Base-by-base conservation (phyloP, 352 stramenopile species). In the Phytophthora cactorum region DNA sequence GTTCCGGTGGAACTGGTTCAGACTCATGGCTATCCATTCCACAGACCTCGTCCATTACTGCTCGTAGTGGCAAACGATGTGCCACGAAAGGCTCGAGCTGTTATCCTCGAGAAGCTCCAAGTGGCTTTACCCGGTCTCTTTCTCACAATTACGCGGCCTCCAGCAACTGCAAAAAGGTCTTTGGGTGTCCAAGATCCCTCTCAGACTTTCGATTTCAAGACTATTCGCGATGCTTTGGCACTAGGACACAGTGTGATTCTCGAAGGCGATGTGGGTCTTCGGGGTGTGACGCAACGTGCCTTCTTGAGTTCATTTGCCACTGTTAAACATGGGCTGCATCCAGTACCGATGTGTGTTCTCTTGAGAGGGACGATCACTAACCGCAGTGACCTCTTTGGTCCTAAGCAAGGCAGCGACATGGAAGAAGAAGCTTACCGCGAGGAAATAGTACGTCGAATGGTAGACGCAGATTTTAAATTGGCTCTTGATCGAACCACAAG, bases 261-360 rank as follows among this genome's bases (percentile, higher is more conserved):
- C 5, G 86, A 94, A 70, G 82, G 72, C n/a, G 82, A 91, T 49
- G 58, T 96, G n/a, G 88, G 88, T 6, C 67, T 94, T 55, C 84
- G 73, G 1, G 84, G 92, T 25, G 74, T 82, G 0, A 66, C 74
- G 11, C 86, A 88, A 44, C 78, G 83, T 5, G 59, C 68, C 1
- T 93, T 96, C 44, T 51, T 91, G 6, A 77, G 77, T 10, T 76
- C 72, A 3, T 91, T 96, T 52, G 67, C 79, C 0, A 78, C 86
- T 0, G 55, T 93, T n/a, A 91, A 92, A 56, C 69, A 77, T 2
- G 84, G 86, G 1, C 66, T 94, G 1, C 70, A 89, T 9, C 88
- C 88, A 22, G 57, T 74, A 3, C 88, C 88, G 2, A 64, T 84
- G 63, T 93, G 87, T 55, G 60, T 96, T 28, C 59, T 96, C 3